Base-by-base conservation (phyloP, 2,329 filamentous ascomycete species). In the Fusarium nematophilum region DNA sequence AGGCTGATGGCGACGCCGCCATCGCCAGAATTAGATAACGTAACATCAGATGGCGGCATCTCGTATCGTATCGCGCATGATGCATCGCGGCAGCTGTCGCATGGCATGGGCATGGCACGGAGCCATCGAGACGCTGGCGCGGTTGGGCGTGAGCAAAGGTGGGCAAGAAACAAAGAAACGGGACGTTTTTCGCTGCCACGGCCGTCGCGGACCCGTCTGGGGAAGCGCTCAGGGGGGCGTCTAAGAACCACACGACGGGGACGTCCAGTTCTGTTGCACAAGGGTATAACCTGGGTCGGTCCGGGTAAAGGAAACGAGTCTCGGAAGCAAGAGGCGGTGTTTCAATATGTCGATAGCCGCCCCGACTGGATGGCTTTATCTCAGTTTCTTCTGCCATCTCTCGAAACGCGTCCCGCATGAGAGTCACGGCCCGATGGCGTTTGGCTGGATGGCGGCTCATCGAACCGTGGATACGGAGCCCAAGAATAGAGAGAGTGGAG, bases 281-380 rank as follows among this genome's bases (percentile, higher is more conserved):
- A 58, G 53, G 46, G 21, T 36, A n/a, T 9, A 15, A n/a, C n/a
- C n/a, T n/a, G n/a, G 13, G 25, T 30, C 44, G 31, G 21, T 11
- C 26, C 27, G 34, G 36, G 26, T 29, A 18, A 40, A 18, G 51
- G 14, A 26, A 57, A 38, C 29, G 43, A 33, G 11, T 44, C 37
- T 53, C 36, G 29, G 21, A 42, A 37, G 26, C 50, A 44, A 47
- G 48, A 53, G n/a, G n/a, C n/a, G n/a, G n/a, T n/a, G n/a, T n/a
- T n/a, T n/a, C n/a, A n/a, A n/a, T n/a, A 55, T 56, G 44, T 57
- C 43, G 45, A 58, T 68, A 67, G 62, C 59, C 65, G 59, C 65
- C 59, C 50, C n/a, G 54, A 62, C 43, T 67, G 62, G 62, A 54
- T 14, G 15, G 17, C 14, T 26, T 40, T 15, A 45, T 31, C 13